Percentiles rank a stretch among this genome's conserved stretches.
Evolutionary conservation across 257 asterid genomes (phyloP).

Genomic region (Lycium barbarum): DNA sequence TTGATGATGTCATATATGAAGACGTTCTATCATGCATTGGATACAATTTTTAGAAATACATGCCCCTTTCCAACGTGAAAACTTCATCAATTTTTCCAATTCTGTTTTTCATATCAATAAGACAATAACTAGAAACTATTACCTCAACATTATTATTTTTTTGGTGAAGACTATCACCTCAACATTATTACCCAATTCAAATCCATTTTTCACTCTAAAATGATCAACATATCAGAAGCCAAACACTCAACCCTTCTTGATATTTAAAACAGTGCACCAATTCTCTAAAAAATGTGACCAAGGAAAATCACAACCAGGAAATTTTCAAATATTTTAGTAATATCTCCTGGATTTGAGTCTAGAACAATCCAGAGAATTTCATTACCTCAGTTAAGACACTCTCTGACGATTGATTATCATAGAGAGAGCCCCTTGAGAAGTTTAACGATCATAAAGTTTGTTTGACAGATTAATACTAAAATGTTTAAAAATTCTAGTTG

Average conservation of each 20-base stretch:
- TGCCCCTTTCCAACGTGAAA: background rate
- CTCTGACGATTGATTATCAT: background rate
- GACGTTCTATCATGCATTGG: background rate
- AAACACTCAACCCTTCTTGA: background rate
- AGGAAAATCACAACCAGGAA: background rate
- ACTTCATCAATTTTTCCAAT: background rate
- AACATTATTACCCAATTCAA: background rate
- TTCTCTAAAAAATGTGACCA: background rate
- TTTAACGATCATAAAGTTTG: background rate
- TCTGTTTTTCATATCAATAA: background rate
- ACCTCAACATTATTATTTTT: background rate
- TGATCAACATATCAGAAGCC: background rate
- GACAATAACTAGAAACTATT: constrained; percentile 10
- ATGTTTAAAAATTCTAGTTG: background rate
- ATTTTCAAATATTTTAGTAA: background rate
- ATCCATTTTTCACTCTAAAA: background rate
- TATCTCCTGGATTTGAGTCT: constrained; percentile 5
- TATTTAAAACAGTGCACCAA: constrained; percentile 6
- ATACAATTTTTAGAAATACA: constrained; percentile 9
- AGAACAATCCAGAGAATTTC: background rate
- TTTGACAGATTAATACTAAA: background rate
- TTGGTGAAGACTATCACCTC: too few relatives aligned
- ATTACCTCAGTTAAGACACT: background rate
- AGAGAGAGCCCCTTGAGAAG: background rate
- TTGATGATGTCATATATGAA: background rate